Base-by-base conservation (phyloP, 108 stramenopile genomes). In the Cyclostephanos invisitatus region DNA sequence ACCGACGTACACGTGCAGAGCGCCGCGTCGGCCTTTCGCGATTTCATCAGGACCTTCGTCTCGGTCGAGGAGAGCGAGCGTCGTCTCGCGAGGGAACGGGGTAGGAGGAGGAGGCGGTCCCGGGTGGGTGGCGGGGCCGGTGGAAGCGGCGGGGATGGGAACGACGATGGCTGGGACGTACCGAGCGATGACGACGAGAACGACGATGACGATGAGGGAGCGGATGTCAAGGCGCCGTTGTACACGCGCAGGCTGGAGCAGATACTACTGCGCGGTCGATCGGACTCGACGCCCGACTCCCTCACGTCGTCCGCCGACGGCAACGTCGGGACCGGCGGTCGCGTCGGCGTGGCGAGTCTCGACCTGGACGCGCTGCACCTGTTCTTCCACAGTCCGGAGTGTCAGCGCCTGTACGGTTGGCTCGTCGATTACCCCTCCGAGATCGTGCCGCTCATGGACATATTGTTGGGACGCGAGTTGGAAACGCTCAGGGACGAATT, bases 361-460 rank as follows among this genome's bases (percentile, higher is more conserved):
- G 95, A 97, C 67, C 80, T 98, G 40, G 93, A 99, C 88, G 85
- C 95, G 15, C 81, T 91, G 59, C 97, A 99, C 74, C 76, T 99
- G 20, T 87, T 79, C 82, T 91, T 85, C 65, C 96, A 95, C 75
- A 79, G 81, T 69, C 88, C 82, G 46, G 87, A 78, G 40, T 94
- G 90, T 60, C 87, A 92, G 71, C 61, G 81, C 11, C 77, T 99
- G 21, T 98, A 99, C 83, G 80, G 91, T 57, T 96, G 98, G 87
- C 84, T 99, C 48, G 75, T 96, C 11, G 83, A 80, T 32, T 99
- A 96, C 77, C 98, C 98, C 20, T 86, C 93, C 70, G 98, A 99
- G 77, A 86, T 98, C 25, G 87, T 99, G 37, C 96, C 96, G 0
- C 74, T 98, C 66, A 89, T 99, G 95, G 99, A 99, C 83, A 69